phyloP scores from a whole-genome alignment of 805 yeast species.

The Vanderwaltozyma yarrowii region DNA sequence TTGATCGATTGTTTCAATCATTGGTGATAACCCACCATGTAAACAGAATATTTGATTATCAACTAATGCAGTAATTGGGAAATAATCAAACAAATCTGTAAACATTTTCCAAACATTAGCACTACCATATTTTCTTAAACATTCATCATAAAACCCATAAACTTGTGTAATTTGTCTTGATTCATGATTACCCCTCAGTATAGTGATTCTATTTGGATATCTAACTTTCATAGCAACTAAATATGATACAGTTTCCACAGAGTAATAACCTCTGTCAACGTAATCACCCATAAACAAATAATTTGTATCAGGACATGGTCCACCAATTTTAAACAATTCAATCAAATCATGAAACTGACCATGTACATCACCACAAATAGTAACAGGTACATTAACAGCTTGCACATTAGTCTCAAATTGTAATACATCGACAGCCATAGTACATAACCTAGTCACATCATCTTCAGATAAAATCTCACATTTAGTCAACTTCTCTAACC shows the following conservation, averaged over 20 bases:
- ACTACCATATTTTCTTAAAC: slow-evolving; percentile 83
- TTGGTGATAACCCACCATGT: slow-evolving; percentile 92
- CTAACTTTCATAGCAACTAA: slow-evolving; percentile 87
- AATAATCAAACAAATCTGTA: slow-evolving; percentile 84
- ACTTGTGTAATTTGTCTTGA: slow-evolving; percentile 94
- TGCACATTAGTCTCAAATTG: slow-evolving; percentile 92
- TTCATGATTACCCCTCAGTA: slow-evolving; percentile 90
- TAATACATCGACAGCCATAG: slow-evolving; percentile 83
- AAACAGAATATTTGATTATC: slow-evolving; percentile 85
- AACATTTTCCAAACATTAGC: slow-evolving; percentile 91
- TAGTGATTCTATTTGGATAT: slow-evolving; percentile 84
- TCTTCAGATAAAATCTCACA: slow-evolving; percentile 78
- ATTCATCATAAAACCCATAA: slow-evolving; percentile 92
- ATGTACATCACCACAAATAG: slow-evolving; percentile 95
- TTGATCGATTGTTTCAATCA: slow-evolving; percentile 88
- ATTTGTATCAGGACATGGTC: slow-evolving; percentile 86
- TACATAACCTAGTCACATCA: slow-evolving; percentile 70
- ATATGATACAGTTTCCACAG: slow-evolving; percentile 85
- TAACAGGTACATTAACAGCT: slow-evolving; percentile 91
- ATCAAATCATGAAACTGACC: slow-evolving; percentile 94
- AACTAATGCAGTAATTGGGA: slow-evolving; percentile 88
- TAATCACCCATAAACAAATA: slow-evolving; percentile 87
- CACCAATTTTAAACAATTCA: slow-evolving; percentile 89
- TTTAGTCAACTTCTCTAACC: slow-evolving; percentile 71
- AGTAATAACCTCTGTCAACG: slow-evolving; percentile 72